Conservation (phyloP, 768 basidiomycete genomes). For the Crucibulum laeve region DNA sequence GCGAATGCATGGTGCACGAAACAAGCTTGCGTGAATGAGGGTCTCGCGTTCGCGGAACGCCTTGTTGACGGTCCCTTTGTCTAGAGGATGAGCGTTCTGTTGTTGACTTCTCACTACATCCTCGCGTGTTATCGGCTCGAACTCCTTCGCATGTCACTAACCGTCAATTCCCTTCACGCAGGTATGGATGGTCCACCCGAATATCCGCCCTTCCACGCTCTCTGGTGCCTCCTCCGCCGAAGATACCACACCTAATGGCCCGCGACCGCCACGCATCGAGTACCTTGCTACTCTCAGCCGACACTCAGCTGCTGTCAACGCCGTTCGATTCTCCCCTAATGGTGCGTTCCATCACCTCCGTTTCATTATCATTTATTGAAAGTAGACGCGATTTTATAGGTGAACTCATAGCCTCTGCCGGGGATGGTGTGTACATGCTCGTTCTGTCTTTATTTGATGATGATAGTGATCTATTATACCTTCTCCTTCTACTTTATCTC, state of each 20-base stretch:
- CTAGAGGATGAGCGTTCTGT: too few relatives aligned
- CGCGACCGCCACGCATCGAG: constrained; percentile 78
- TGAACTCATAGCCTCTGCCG: constrained; percentile 91
- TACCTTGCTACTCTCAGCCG: constrained; percentile 91
- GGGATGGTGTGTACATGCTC: constrained; percentile 69
- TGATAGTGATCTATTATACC: too few relatives aligned
- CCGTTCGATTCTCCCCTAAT: constrained; percentile 92
- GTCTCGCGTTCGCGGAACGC: too few relatives aligned
- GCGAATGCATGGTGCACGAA: too few relatives aligned
- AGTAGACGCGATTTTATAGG: constrained; percentile 39
- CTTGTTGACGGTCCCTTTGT: too few relatives aligned
- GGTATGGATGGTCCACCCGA: constrained; percentile 95
- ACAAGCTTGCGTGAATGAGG: too few relatives aligned
- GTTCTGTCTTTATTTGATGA: constrained; percentile 5
- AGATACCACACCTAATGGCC: constrained; percentile 18
- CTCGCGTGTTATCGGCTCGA: not conserved
- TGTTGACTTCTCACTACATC: too few relatives aligned
- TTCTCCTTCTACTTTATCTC: too few relatives aligned
- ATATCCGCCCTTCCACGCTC: constrained; percentile 68
- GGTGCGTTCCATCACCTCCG: constrained; percentile 38
- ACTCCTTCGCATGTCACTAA: too few relatives aligned
- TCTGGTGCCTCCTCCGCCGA: too few relatives aligned
- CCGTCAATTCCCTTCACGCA: too few relatives aligned
- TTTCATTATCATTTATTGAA: not conserved
- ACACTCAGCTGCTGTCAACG: constrained; percentile 94